Base-by-base conservation (phyloP, 2,329 filamentous ascomycete genomes). In the Phialophora tarda region DNA sequence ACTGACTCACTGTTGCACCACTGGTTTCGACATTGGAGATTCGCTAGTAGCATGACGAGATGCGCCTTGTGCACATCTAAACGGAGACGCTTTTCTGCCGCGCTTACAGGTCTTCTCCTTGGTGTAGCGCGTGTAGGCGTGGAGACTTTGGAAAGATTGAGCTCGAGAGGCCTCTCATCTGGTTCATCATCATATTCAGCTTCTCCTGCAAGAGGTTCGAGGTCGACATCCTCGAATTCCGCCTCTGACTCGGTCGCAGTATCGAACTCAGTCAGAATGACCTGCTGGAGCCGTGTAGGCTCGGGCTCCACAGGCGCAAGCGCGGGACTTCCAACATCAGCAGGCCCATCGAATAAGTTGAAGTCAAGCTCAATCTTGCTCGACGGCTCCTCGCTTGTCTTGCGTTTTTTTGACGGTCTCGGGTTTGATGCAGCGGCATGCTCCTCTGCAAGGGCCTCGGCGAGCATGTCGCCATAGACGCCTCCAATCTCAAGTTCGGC, bases 1-100 rank as follows among this genome's bases (percentile, higher is more conserved):
- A 91, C 86, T 64, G 84, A 79, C 14, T 80, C 73, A 74, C 94
- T 89, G 73, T 96, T 96, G 79, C 93, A 97, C 92, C 94, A 97
- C 62, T 86, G 82, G 75, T 98, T 99, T 63, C 93, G 88, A 64
- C 87, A 82, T 71, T 91, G 85, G 17, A 89, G 85, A 77, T 98
- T 92, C 10, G 88, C 87, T 17, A 99, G 78, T 1, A 99, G 83
- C 75, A 92, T 96, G 14, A 97, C 80, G 0, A 98, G 71, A 78
- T 99, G 93, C 68, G 88, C 82, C 77, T 94, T 96, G 77, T 99
- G 95, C n/a, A 93, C 83, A 59, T 92, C 85, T 32, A 95, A 76
- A 23, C 93, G 87, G 32, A 83, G 75, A 55, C 82, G 84, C 69
- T 84, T 88, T 69, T 90, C 88, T 0, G 82, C 81, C 6, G 81